Evolutionary conservation across 1,284 basidiomycete genomes (phyloP).

Genomic region (Ustilago esculenta): DNA sequence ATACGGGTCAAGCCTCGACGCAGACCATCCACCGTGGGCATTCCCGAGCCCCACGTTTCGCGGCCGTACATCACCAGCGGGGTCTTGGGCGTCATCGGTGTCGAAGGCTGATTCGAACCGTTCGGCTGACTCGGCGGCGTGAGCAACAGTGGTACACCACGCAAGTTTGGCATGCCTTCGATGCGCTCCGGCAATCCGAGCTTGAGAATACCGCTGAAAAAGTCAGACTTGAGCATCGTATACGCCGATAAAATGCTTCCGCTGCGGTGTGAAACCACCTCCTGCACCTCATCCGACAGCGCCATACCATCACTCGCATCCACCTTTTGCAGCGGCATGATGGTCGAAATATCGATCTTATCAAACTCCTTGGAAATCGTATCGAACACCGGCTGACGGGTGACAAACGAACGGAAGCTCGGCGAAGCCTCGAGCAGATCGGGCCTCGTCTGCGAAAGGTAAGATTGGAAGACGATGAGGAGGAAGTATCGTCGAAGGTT

Average conservation of each 20-base stretch:
- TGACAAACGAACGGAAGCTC: constrained; percentile 61
- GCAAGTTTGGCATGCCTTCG: constrained; percentile 65
- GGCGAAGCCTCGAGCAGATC: constrained; percentile 69
- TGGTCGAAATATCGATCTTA: constrained; percentile 79
- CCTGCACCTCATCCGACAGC: constrained; percentile 69
- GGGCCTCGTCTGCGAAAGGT: constrained; percentile 84
- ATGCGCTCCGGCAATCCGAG: constrained; percentile 57
- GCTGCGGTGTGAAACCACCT: constrained; percentile 78
- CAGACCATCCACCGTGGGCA: constrained; percentile 65
- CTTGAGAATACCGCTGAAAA: constrained; percentile 73
- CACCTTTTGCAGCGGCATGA: constrained; percentile 80
- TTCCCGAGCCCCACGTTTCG: constrained; percentile 65
- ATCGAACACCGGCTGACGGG: constrained; percentile 77
- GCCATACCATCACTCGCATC: constrained; percentile 76
- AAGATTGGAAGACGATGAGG: constrained; percentile 92
- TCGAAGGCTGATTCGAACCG: constrained; percentile 15
- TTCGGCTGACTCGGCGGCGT: constrained; percentile 19
- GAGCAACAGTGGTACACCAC: constrained; percentile 57
- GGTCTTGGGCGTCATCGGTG: constrained; percentile 37
- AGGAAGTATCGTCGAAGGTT: constrained; percentile 76
- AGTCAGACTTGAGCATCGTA: constrained; percentile 96
- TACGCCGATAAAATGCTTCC: constrained; percentile 89
- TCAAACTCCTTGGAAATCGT: constrained; percentile 93
- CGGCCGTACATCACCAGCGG: constrained; percentile 35
- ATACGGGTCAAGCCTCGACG: constrained; percentile 60